These are phyloP conservation scores for Ramaria rubella DNA, from an alignment of 768 basidiomycete species.

Conservation along the genomic window DNA sequence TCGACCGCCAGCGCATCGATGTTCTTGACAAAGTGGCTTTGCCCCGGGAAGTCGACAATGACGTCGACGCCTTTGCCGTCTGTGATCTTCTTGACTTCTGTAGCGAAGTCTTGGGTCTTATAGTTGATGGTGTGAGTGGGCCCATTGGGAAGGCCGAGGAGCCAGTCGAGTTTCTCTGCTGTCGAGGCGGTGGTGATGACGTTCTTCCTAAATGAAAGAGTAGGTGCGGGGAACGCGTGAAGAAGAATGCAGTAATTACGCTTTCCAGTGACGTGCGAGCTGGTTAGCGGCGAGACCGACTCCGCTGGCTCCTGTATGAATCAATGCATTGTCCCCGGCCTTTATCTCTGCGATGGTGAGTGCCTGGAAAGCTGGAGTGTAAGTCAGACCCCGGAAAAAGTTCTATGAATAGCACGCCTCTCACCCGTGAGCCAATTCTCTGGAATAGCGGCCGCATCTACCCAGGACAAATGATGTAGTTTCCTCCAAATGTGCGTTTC, in stretches of 20 bases:
- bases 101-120: conserved; percentile 74
- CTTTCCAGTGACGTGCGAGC: conserved; percentile 65
- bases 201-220: conserved; percentile 37
- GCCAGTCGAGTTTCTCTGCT: conserved; percentile 72
- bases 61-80: conserved; percentile 70
- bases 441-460: conserved; percentile 79
- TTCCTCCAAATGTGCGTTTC: conserved; percentile 67
- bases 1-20: conserved; percentile 62
- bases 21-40: conserved; percentile 68
- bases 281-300: conserved; percentile 88
- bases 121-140: conserved; percentile 80
- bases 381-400: not conserved
- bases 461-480: conserved; percentile 69
- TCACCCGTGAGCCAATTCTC: conserved; percentile 85
- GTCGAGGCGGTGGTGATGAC: conserved; percentile 86
- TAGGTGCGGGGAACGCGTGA: conserved; percentile 2
- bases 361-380: conserved; percentile 48
- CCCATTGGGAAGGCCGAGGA: conserved; percentile 58
- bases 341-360: conserved; percentile 65
- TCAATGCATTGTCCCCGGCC: conserved; percentile 65
- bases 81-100: conserved; percentile 63
- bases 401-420: too few relatives aligned
- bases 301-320: conserved; percentile 89
- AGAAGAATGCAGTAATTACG: conserved; percentile 41
- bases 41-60: conserved; percentile 79